phyloP scores from a whole-genome alignment of 1,284 basidiomycete species.

The Ceratobasidium sp. region DNA sequence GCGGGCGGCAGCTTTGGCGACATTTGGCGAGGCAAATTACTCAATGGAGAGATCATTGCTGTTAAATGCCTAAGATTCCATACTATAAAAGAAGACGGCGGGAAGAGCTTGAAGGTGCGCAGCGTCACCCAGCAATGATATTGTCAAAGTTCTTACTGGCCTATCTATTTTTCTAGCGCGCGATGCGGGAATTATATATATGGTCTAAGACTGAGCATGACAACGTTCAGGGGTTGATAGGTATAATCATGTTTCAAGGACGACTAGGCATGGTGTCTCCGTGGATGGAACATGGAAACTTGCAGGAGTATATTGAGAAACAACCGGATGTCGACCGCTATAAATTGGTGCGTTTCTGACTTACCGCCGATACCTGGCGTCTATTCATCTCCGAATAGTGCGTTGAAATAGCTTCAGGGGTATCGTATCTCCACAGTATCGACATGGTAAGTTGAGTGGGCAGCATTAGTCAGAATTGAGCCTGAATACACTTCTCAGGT shows the following conservation, averaged over 20 bases:
- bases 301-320: slow-evolving; percentile 4
- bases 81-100: neutral
- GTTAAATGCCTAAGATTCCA: slow-evolving; percentile 6
- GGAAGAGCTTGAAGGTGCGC: slow-evolving; percentile 16
- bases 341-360: neutral
- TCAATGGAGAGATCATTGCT: neutral
- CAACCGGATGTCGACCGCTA: slow-evolving; percentile 11
- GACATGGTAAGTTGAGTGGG: neutral
- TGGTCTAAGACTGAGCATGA: slow-evolving; percentile 16
- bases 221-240: slow-evolving; percentile 7
- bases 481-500: neutral
- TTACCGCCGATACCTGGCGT: neutral
- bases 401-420: slow-evolving; percentile 1
- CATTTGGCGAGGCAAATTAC: neutral
- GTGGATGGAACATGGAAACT: slow-evolving; percentile 22
- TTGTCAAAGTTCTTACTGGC: too few species aligned
- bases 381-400: neutral
- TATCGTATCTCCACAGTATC: slow-evolving; percentile 9
- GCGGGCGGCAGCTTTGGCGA: slow-evolving; percentile 16
- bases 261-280: slow-evolving; percentile 18
- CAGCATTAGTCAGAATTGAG: slow-evolving; percentile 64
- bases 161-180: slow-evolving; percentile 1
- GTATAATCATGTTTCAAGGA: slow-evolving; percentile 21
- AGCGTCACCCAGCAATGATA: neutral
- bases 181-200: slow-evolving; percentile 21